Evolutionary conservation across 139 green algal genomes (phyloP).

Genomic region (Chlorella vulgaris): DNA sequence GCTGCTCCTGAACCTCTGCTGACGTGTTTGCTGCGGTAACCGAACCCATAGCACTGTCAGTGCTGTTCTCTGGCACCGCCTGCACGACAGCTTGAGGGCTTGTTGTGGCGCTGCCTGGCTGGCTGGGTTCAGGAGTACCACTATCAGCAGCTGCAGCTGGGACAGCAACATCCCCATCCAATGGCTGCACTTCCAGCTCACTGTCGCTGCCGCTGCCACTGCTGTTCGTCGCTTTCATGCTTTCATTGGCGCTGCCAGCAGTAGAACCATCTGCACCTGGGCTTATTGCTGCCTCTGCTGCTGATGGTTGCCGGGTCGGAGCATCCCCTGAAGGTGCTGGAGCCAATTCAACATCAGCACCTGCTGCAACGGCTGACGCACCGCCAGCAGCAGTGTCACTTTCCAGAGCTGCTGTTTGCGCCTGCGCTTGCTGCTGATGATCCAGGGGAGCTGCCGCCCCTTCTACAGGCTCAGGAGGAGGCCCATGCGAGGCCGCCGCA

Average conservation of each 20-base stretch:
- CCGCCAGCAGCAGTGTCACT: neutral
- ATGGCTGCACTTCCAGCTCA: neutral
- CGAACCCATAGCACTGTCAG: neutral
- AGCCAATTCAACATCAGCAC: neutral
- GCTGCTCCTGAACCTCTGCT: neutral
- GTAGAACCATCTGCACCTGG: neutral
- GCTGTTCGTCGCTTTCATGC: neutral
- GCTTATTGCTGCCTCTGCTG: neutral
- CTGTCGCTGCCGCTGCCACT: neutral
- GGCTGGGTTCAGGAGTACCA: neutral
- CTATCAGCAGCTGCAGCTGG: neutral
- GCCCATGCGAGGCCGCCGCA: neutral
- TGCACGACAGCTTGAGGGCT: neutral
- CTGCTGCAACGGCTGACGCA: conserved; percentile 4
- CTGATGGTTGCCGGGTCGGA: neutral
- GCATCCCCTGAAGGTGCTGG: neutral
- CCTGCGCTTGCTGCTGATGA: neutral
- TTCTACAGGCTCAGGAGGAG: neutral
- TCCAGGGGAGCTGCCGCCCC: neutral
- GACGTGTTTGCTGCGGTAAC: neutral
- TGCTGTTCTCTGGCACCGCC: neutral
- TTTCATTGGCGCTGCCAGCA: neutral
- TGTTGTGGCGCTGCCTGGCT: neutral
- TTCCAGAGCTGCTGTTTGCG: neutral
- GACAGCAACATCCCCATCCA: neutral